Conservation (phyloP, 202 grass and related monocot species). For the Brachypodium distachyon region DNA sequence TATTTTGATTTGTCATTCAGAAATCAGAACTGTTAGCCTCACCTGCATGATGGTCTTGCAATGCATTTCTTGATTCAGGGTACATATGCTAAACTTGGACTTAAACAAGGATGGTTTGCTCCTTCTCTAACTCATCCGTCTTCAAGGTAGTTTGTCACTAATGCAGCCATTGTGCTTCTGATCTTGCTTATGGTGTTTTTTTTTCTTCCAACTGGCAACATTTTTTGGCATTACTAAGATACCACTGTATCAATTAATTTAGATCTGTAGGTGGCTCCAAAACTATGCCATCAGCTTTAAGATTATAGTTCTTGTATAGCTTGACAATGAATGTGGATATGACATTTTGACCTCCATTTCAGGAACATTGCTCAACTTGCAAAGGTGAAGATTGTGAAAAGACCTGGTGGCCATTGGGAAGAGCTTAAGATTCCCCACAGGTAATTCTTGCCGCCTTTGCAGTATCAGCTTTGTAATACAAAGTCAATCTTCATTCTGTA, state of each 20-base stretch:
- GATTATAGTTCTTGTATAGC: not conserved
- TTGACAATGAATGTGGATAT: not conserved
- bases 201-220: not conserved
- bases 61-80: conserved; percentile 39
- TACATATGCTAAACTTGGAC: conserved; percentile 85
- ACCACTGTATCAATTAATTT: not conserved
- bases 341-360: conserved; percentile 4
- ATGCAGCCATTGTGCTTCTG: not conserved
- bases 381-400: conserved; percentile 80
- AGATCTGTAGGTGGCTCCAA: not conserved
- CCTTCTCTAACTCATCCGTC: conserved; percentile 55
- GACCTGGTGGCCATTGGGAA: conserved; percentile 47
- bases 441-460: conserved; percentile 23
- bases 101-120: conserved; percentile 72
- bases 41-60: not conserved
- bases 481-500: not conserved
- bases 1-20: not conserved
- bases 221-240: not conserved
- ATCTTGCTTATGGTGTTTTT: not conserved
- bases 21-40: not conserved
- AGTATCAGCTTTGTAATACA: not conserved
- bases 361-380: conserved; percentile 94
- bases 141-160: conserved; percentile 46
- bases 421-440: conserved; percentile 61
- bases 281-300: not conserved